These are phyloP conservation scores for Elaphomyces granulatus DNA, from an alignment of 495 filamentous ascomycete species.

Conservation along the genomic window DNA sequence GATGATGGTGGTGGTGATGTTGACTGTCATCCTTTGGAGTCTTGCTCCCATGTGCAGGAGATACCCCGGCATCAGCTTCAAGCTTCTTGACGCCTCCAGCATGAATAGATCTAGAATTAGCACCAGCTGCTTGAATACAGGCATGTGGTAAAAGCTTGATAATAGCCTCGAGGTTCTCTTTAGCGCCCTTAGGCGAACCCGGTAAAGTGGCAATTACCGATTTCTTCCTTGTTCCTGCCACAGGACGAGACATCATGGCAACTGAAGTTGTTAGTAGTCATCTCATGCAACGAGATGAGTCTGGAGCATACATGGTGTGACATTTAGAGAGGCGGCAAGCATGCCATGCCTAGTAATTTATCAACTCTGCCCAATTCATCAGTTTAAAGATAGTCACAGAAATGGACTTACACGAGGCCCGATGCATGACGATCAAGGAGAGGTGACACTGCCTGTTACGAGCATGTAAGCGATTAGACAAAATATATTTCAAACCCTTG, in stretches of 20 bases:
- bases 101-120: constrained; percentile 68
- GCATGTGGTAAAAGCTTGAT: constrained; percentile 86
- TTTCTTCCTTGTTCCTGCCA: constrained; percentile 75
- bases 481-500: too few relatives aligned
- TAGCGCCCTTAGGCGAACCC: constrained; percentile 91
- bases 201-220: constrained; percentile 83
- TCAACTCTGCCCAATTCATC: constrained; percentile 15
- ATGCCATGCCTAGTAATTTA: constrained; percentile 60
- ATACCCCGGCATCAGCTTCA: constrained; percentile 66
- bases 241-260: constrained; percentile 93
- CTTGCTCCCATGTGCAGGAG: constrained; percentile 9
- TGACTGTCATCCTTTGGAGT: constrained; percentile 17
- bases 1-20: constrained; percentile 37
- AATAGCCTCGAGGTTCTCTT: constrained; percentile 86
- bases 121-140: constrained; percentile 74
- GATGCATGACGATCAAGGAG: constrained; percentile 79
- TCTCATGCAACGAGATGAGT: constrained; percentile 6
- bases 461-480: constrained; percentile 5
- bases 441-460: constrained; percentile 53
- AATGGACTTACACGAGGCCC: constrained; percentile 57
- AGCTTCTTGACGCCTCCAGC: constrained; percentile 67
- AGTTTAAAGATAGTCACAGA: neutral
- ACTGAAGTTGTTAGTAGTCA: constrained; percentile 36
- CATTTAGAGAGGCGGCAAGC: constrained; percentile 66
- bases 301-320: constrained; percentile 67